Conservation (phyloP, 148 eudicot species). For the Cornus suecica region DNA sequence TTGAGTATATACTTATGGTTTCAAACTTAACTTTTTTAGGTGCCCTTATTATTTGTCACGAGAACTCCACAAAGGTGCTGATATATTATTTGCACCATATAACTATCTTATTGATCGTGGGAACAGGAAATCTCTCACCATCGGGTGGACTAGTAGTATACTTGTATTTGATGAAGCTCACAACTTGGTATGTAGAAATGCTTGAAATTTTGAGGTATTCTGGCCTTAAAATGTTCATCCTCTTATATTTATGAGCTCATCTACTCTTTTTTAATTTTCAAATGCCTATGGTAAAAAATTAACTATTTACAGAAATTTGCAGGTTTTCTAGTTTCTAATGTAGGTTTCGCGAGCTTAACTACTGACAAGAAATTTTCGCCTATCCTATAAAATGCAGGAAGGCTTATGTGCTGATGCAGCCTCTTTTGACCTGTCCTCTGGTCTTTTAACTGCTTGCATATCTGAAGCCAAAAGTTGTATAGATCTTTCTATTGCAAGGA, state of each 20-base stretch:
- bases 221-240: neutral
- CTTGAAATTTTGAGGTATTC: conserved; percentile 6
- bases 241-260: neutral
- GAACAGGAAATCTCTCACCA: conserved; percentile 55
- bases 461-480: conserved; percentile 85
- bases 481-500: conserved; percentile 72
- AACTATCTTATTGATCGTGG: conserved; percentile 90
- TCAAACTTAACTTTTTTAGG: conserved; percentile 29
- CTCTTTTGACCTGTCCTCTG: conserved; percentile 84
- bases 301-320: neutral
- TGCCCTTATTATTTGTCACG: conserved; percentile 94
- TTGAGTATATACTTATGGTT: conserved; percentile 1
- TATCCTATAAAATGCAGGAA: conserved; percentile 51
- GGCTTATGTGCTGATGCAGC: conserved; percentile 95
- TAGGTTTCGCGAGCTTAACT: neutral
- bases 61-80: conserved; percentile 84
- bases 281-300: neutral
- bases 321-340: neutral
- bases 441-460: conserved; percentile 78
- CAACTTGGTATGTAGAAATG: conserved; percentile 65
- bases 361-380: neutral
- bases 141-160: conserved; percentile 70
- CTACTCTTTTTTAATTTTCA: neutral
- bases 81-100: conserved; percentile 94
- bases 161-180: conserved; percentile 99